Evolutionary conservation across 257 asterid genomes (phyloP).

Genomic region (Nicotiana tomentosiformis): DNA sequence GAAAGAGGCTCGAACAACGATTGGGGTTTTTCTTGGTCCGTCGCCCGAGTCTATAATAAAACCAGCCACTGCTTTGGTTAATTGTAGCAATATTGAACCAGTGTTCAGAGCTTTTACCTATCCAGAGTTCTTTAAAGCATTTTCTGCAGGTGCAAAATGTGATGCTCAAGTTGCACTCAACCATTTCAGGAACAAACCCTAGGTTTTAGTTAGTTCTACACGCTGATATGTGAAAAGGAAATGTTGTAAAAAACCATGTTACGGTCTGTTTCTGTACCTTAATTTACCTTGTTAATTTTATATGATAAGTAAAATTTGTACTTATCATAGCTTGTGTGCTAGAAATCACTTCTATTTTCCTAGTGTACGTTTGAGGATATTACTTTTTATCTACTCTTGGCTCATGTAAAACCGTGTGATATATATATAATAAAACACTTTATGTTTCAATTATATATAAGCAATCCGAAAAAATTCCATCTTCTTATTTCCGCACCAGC

Average conservation of each 20-base stretch:
- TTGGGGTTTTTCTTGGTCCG: not conserved
- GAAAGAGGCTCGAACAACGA: constrained; percentile 14
- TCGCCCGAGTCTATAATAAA: not conserved
- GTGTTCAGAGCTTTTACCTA: not conserved
- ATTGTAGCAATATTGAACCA: not conserved
- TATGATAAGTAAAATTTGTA: not conserved
- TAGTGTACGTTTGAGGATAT: too few species aligned
- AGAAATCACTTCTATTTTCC: too few species aligned
- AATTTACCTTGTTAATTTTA: not conserved
- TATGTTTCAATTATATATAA: too few species aligned
- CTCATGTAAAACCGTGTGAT: too few species aligned
- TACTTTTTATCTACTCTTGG: too few species aligned
- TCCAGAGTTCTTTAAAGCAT: not conserved
- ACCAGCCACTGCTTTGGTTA: not conserved
- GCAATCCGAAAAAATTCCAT: too few species aligned
- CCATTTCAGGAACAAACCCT: not conserved
- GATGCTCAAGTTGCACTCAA: not conserved
- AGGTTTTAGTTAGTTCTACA: not conserved
- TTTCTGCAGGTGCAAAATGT: not conserved
- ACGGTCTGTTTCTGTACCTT: not conserved
- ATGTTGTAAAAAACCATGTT: not conserved
- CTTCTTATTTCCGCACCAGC: too few species aligned
- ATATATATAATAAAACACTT: too few species aligned
- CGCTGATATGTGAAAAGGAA: not conserved
- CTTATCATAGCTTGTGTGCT: too few species aligned